Evolutionary conservation across 352 stramenopile species (phyloP), one percentile per base, ranked within the genome.

Genomic region (Bremia lactucae): DNA sequence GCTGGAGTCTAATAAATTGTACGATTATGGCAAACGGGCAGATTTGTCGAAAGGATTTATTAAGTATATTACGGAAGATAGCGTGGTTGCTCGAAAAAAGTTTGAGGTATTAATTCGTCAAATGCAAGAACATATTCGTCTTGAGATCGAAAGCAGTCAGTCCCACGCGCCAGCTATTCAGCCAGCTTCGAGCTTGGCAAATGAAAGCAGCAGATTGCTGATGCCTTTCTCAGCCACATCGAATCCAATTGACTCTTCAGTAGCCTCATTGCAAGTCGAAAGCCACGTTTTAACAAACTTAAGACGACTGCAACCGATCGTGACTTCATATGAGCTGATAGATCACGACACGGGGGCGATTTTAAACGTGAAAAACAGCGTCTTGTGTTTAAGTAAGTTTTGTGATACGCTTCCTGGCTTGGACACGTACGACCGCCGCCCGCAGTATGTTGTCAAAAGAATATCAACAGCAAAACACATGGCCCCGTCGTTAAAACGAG

Each of bases 351-450:
- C 72, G 4, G 69, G 71, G 1, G 76, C 73, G 0, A 63, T 81
- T 18, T 42, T 93, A 19, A 77, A 81, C 31, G 49, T 83, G 25
- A 23, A 39, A 0, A 93, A 86, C 31, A 85, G 75, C 18, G 65
- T 87, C 5, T 41, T 35, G 9, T 72, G 68, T 36, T 58, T 93
- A 16, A 89, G 72, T 47, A 68, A 70, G 13, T 87, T 93, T 22
- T 93, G 77, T 55, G 68, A 89, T 37, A 87, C 80, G 0, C 53
- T 93, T 7, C 80, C 80, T 28, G 77, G 77, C 0, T 55, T 90
- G 21, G 74, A 88, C 36, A 93, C 79, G 20, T 90, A 87, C 42
- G 80, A 93, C 38, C 72, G 72, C 20, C 77, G 72, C 2, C 62
- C 77, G 9, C 68, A 88, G 42, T 93, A 93, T 36, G 67, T 64